Percentiles rank a stretch among this genome's conserved stretches.
These are phyloP conservation scores for Sinapis alba DNA, from an alignment of 441 rosid species.

Conservation along the genomic window DNA sequence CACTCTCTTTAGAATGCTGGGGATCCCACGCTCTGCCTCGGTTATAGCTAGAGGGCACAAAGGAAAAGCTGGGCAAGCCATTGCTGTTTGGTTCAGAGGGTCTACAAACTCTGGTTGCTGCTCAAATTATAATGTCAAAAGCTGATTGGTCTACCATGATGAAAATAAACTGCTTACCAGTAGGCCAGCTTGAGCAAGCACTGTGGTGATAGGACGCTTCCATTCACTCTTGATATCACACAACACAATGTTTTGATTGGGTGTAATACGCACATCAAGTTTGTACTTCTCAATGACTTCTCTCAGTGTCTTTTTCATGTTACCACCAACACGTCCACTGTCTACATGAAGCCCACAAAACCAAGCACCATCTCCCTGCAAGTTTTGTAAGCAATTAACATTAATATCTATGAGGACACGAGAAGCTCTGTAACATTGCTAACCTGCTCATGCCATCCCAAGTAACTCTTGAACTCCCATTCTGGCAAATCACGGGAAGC, in stretches of 20 bases:
- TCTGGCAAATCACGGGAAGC: conserved; percentile 71
- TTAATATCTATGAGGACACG: not conserved
- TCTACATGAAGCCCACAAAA: conserved; percentile 91
- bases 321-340: conserved; percentile 85
- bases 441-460: conserved; percentile 99
- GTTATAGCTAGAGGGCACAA: conserved; percentile 94
- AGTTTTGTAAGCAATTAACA: conserved; percentile 17
- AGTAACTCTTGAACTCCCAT: conserved; percentile 90
- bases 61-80: conserved; percentile 97
- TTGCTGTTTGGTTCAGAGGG: conserved; percentile 85
- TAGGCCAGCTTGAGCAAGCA: conserved; percentile 89
- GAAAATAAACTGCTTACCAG: conserved; percentile 53
- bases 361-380: conserved; percentile 80
- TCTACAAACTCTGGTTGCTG: conserved; percentile 87
- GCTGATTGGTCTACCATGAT: not conserved
- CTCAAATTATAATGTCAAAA: conserved; percentile 12
- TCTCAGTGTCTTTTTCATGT: conserved; percentile 82
- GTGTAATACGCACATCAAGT: conserved; percentile 76
- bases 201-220: conserved; percentile 76
- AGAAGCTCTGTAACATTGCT: conserved; percentile 12
- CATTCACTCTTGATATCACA: conserved; percentile 75
- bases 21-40: conserved; percentile 95
- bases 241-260: conserved; percentile 85
- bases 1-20: conserved; percentile 78
- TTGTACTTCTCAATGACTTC: conserved; percentile 90